phyloP scores from a whole-genome alignment of 2,329 filamentous ascomycete species.

The Pestalotiopsis sp. region DNA sequence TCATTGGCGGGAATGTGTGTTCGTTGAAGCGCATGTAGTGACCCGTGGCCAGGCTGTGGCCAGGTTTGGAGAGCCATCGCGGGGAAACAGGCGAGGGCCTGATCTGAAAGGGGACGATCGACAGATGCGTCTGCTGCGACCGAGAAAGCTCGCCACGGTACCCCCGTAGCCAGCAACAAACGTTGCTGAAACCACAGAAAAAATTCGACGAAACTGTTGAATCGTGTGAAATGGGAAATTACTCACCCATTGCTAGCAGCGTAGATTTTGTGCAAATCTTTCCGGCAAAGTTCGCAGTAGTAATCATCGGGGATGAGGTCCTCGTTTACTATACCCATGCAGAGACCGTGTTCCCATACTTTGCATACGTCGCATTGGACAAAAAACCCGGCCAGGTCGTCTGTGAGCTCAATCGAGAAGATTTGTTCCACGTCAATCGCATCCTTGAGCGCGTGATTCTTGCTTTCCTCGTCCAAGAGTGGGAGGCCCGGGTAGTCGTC shows the following conservation, averaged over 20 bases:
- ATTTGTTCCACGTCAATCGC: conserved; percentile 60
- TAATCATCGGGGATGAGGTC: conserved; percentile 89
- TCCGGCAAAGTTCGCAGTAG: conserved; percentile 93
- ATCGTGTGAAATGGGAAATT: conserved; percentile 1
- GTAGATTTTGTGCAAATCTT: conserved; percentile 85
- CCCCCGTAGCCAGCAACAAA: conserved; percentile 13
- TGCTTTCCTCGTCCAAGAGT: conserved; percentile 59
- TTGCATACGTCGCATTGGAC: conserved; percentile 98
- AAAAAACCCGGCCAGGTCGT: conserved; percentile 92
- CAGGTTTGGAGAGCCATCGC: neutral
- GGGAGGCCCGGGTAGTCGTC: conserved; percentile 92
- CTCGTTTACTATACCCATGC: conserved; percentile 95
- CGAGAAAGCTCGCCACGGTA: conserved; percentile 9
- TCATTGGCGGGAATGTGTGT: neutral
- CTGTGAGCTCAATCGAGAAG: conserved; percentile 66
- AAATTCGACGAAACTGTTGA: neutral
- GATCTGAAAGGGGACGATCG: conserved; percentile 11
- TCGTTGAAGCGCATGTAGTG: neutral
- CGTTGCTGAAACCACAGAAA: neutral
- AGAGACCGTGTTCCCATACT: conserved; percentile 98
- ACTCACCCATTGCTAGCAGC: conserved; percentile 84
- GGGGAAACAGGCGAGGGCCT: neutral
- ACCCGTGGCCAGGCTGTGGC: neutral
- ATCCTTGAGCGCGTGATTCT: conserved; percentile 52
- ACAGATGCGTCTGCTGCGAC: conserved; percentile 11